Conservation (phyloP, 108 stramenopile genomes). For the Nitzschia sp. region DNA sequence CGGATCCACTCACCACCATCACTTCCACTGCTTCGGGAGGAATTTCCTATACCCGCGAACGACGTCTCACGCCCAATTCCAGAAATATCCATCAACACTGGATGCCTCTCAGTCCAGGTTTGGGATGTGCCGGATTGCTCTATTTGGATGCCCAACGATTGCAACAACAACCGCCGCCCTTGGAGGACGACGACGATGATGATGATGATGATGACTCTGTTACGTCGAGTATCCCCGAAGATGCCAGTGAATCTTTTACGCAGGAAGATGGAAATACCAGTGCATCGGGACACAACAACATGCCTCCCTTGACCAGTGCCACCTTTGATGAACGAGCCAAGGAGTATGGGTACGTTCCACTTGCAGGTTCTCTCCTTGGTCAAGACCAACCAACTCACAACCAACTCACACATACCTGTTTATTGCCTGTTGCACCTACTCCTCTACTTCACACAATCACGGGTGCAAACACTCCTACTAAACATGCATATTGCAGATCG, state of each 20-base stretch:
- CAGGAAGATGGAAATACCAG: background rate
- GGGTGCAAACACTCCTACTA: background rate
- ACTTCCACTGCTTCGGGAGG: background rate
- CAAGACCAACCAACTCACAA: too few species aligned
- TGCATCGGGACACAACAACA: background rate
- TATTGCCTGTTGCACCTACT: too few species aligned
- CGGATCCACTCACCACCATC: conserved; percentile 36
- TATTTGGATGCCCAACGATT: conserved; percentile 27
- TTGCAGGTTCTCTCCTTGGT: too few species aligned
- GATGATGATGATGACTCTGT: conserved; percentile 19
- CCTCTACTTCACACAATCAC: too few species aligned
- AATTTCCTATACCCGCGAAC: conserved; percentile 15
- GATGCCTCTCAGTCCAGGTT: conserved; percentile 51
- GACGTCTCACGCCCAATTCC: conserved; percentile 56
- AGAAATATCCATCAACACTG: conserved; percentile 54
- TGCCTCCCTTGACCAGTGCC: background rate
- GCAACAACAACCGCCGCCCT: background rate
- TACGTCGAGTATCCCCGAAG: conserved; percentile 8
- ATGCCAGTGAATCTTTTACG: conserved; percentile 10
- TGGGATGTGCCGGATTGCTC: conserved; percentile 47
- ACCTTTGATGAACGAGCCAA: conserved; percentile 19
- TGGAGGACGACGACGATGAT: conserved; percentile 14
- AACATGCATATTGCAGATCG: background rate
- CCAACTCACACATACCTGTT: too few species aligned
- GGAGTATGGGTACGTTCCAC: conserved; percentile 23